These are phyloP conservation scores for Caryopteris hybrid DNA, from an alignment of 305 asterid genomes.

Conservation along the genomic window DNA sequence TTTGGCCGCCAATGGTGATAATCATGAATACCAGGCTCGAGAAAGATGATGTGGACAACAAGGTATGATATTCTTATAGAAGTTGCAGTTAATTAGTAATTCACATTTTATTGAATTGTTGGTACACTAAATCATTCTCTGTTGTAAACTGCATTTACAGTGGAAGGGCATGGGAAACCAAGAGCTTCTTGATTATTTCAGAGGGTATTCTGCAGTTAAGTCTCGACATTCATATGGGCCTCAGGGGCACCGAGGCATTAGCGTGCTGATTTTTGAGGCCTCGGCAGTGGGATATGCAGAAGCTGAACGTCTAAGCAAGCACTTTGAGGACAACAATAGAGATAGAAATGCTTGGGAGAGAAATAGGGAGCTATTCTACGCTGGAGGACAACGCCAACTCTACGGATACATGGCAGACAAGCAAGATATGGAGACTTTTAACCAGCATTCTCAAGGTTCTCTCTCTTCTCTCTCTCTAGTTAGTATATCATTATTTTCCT, in stretches of 20 bases:
- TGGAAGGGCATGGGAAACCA: slow-evolving; percentile 98
- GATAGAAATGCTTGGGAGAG: slow-evolving; percentile 70
- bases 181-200: slow-evolving; percentile 73
- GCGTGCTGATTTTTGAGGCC: slow-evolving; percentile 70
- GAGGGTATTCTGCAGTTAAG: slow-evolving; percentile 44
- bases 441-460: slow-evolving; percentile 62
- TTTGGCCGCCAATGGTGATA: slow-evolving; percentile 85
- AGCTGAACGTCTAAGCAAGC: slow-evolving; percentile 79
- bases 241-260: slow-evolving; percentile 91
- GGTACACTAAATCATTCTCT: slow-evolving; percentile 16
- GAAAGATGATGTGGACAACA: slow-evolving; percentile 45
- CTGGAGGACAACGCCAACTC: slow-evolving; percentile 77
- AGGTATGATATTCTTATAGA: background rate
- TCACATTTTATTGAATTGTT: slow-evolving; percentile 6
- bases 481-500: too few species aligned
- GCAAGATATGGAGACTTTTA: slow-evolving; percentile 53
- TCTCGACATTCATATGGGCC: slow-evolving; percentile 90
- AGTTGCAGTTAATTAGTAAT: background rate
- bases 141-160: slow-evolving; percentile 35
- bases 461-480: background rate
- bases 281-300: slow-evolving; percentile 77
- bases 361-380: slow-evolving; percentile 26
- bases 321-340: slow-evolving; percentile 46
- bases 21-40: slow-evolving; percentile 62
- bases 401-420: slow-evolving; percentile 79